phyloP scores from a whole-genome alignment of 2,329 filamentous ascomycete genomes.

The Stemphylium beticola region DNA sequence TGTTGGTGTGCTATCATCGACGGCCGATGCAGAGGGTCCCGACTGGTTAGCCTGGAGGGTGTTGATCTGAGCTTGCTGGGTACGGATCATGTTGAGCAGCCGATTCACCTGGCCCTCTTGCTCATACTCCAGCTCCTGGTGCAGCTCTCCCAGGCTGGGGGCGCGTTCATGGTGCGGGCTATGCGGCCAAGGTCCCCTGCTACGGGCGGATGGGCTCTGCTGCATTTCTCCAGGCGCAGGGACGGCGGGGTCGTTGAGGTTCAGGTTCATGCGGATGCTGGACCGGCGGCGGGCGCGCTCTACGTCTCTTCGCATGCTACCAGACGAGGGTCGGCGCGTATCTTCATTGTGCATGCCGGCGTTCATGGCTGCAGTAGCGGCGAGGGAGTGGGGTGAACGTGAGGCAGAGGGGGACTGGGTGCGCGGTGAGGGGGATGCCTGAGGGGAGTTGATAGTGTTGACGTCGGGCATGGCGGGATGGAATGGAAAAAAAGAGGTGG shows the following conservation, averaged over 20 bases:
- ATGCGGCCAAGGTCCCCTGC: conserved; percentile 43
- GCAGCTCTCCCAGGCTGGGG: conserved; percentile 76
- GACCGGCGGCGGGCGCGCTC: conserved; percentile 66
- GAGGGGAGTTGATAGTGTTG: conserved; percentile 62
- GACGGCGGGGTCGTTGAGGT: conserved; percentile 72
- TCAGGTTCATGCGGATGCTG: conserved; percentile 73
- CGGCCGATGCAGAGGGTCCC: conserved; percentile 51
- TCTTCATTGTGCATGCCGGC: conserved; percentile 73
- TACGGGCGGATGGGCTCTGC: conserved; percentile 50
- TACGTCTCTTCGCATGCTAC: conserved; percentile 53
- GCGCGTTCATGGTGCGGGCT: conserved; percentile 70
- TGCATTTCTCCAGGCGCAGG: conserved; percentile 74
- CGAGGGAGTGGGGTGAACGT: conserved; percentile 71
- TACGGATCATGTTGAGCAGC: conserved; percentile 76
- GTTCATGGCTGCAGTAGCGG: conserved; percentile 78
- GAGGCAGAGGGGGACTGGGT: conserved; percentile 46
- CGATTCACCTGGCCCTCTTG: conserved; percentile 82
- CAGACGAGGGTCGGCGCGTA: conserved; percentile 56
- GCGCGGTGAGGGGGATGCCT: conserved; percentile 42
- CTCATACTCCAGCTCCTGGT: conserved; percentile 79
- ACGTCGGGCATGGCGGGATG: conserved; percentile 55
- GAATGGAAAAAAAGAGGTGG: background rate
- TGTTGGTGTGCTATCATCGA: conserved; percentile 60
- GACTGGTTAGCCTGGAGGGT: conserved; percentile 57
- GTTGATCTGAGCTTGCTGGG: conserved; percentile 74